A percentile compares a stretch with the other conserved stretches of the same genome.
Evolutionary conservation across 495 filamentous ascomycete species (phyloP).

Genomic region (Neurospora tetrasperma): DNA sequence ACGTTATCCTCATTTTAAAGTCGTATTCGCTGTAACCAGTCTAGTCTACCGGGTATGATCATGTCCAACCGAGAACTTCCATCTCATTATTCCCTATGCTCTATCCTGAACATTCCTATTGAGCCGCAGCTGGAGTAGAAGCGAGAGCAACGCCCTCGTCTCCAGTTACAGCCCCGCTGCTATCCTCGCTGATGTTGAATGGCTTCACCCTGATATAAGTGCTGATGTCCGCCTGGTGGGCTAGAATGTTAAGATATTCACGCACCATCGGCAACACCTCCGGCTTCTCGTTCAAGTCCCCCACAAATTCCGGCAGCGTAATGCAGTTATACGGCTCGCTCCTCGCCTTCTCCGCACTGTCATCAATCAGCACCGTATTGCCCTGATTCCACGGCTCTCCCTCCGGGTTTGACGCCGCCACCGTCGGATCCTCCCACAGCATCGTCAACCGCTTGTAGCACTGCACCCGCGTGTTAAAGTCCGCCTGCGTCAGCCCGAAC

Average conservation of each 20-base stretch:
- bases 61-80: not conserved
- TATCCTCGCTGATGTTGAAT: slow-evolving; percentile 16
- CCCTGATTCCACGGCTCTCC: slow-evolving; percentile 56
- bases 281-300: slow-evolving; percentile 24
- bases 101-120: not conserved
- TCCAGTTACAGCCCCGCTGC: not conserved
- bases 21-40: not conserved
- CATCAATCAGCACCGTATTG: slow-evolving; percentile 89
- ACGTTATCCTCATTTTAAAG: not conserved
- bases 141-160: not conserved
- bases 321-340: slow-evolving; percentile 79
- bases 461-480: slow-evolving; percentile 63
- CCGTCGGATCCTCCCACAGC: slow-evolving; percentile 53
- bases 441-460: slow-evolving; percentile 75
- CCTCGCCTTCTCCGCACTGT: slow-evolving; percentile 64
- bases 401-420: slow-evolving; percentile 36
- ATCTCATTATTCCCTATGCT: not conserved
- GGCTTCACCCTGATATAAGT: slow-evolving; percentile 29
- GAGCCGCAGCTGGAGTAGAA: not conserved
- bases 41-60: not conserved
- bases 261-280: slow-evolving; percentile 37
- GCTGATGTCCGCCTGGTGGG: slow-evolving; percentile 36
- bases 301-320: slow-evolving; percentile 64
- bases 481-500: slow-evolving; percentile 49
- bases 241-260: slow-evolving; percentile 37